A percentile compares a stretch with the other conserved stretches of the same genome.
Conservation (phyloP, 1,284 basidiomycete genomes). For the Austropuccinia psidii region DNA sequence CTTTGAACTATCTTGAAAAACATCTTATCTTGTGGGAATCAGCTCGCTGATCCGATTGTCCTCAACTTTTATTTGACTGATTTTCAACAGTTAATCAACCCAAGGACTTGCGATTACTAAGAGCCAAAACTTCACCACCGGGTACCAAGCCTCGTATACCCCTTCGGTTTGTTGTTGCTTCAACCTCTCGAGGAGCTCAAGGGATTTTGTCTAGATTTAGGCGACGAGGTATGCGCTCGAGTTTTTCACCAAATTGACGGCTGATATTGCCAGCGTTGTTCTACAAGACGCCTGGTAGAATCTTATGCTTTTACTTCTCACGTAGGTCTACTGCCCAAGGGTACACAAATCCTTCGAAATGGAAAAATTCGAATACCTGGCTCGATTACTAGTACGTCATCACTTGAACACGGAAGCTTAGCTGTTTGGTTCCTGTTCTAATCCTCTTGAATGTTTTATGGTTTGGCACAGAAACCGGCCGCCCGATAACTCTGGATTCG, state of each 20-base stretch:
- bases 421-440: no score
- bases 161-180: conserved; percentile 12
- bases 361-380: conserved; percentile 21
- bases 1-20: neutral
- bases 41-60: neutral
- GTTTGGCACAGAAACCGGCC: conserved; percentile 20
- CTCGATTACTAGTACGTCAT: conserved; percentile 17
- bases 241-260: no score
- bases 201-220: conserved; percentile 30
- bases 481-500: conserved; percentile 4
- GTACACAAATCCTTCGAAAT: conserved; percentile 9
- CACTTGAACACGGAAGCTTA: no score
- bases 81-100: conserved; percentile 31
- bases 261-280: no score
- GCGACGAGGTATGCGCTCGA: conserved; percentile 1
- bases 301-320: neutral
- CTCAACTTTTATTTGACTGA: no score
- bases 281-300: neutral
- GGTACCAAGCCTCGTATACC: conserved; percentile 16
- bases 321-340: conserved; percentile 29
- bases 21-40: neutral
- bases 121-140: conserved; percentile 23
- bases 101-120: neutral
- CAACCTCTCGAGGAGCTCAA: conserved; percentile 19
- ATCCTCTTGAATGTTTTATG: no score